phyloP scores from a whole-genome alignment of 2,329 filamentous ascomycete genomes.

The Phaeosphaeriaceae sp. region DNA sequence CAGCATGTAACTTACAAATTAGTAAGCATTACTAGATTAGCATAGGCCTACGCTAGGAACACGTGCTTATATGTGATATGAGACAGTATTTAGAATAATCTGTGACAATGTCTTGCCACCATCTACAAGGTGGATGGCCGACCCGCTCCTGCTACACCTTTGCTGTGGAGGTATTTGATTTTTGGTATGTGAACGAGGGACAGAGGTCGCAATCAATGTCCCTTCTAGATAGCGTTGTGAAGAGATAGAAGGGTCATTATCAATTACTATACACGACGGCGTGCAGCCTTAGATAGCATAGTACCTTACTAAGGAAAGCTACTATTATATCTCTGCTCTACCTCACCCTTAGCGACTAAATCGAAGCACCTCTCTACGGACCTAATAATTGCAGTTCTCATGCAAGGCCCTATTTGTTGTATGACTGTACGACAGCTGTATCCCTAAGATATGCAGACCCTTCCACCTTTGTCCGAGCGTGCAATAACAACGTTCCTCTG shows the following conservation, averaged over 20 bases:
- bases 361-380: slow-evolving; percentile 12
- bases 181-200: no score
- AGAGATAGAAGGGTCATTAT: slow-evolving; percentile 13
- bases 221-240: slow-evolving; percentile 9
- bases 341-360: slow-evolving; percentile 7
- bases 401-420: slow-evolving; percentile 17
- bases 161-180: no score
- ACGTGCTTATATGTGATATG: no score
- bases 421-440: slow-evolving; percentile 20
- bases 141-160: no score
- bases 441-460: slow-evolving; percentile 20
- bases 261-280: slow-evolving; percentile 14
- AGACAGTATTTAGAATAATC: no score
- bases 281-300: slow-evolving; percentile 15
- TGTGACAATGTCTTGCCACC: no score
- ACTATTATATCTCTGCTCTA: slow-evolving; percentile 17
- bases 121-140: no score
- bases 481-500: slow-evolving; percentile 12
- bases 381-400: slow-evolving; percentile 20
- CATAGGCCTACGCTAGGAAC: no score
- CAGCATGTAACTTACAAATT: no score
- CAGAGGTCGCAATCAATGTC: no score
- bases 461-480: slow-evolving; percentile 19
- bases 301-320: slow-evolving; percentile 8
- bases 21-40: no score